phyloP scores from a whole-genome alignment of 192 early-diverging fungal species.

The Coemansia sp. region DNA sequence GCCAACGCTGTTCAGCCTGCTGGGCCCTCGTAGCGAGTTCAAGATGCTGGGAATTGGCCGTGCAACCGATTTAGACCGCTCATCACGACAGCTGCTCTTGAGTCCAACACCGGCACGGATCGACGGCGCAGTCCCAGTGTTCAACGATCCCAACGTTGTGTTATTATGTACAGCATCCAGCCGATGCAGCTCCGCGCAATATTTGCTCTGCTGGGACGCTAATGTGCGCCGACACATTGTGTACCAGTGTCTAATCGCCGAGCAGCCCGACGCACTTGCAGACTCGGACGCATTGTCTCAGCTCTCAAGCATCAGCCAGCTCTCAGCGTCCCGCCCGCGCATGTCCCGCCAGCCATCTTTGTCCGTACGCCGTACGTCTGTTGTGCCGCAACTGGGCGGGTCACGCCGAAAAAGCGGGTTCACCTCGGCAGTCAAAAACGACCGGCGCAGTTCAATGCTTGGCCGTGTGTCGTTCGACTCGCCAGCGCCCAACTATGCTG shows the following conservation, averaged over 20 bases:
- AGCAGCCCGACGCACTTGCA: conserved; percentile 3
- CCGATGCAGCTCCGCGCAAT: conserved; percentile 22
- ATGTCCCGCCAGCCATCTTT: conserved; percentile 40
- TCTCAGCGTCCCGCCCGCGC: conserved; percentile 33
- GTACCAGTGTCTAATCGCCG: conserved; percentile 31
- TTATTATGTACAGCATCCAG: conserved; percentile 26
- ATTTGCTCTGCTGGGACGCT: conserved; percentile 49
- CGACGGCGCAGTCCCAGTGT: conserved; percentile 17
- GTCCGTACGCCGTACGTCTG: conserved; percentile 45
- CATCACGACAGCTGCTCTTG: conserved; percentile 20
- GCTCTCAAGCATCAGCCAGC: conserved; percentile 4
- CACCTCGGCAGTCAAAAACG: conserved; percentile 30
- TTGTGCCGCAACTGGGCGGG: conserved; percentile 1
- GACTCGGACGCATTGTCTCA: conserved; percentile 14
- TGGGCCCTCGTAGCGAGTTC: conserved; percentile 42
- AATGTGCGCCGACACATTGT: conserved; percentile 22
- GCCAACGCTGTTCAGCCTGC: conserved; percentile 45
- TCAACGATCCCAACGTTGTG: conserved; percentile 31
- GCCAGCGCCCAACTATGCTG: conserved; percentile 37
- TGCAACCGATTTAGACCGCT: conserved; percentile 19
- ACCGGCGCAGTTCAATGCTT: conserved; percentile 44
- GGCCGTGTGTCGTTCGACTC: conserved; percentile 52
- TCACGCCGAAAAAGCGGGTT: conserved; percentile 40
- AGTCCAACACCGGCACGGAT: conserved; percentile 30
- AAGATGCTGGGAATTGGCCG: conserved; percentile 45